Evolutionary conservation across 208 protist species (phyloP), one percentile per base, ranked within the genome.

Genomic region (Acanthamoeba healyi): DNA sequence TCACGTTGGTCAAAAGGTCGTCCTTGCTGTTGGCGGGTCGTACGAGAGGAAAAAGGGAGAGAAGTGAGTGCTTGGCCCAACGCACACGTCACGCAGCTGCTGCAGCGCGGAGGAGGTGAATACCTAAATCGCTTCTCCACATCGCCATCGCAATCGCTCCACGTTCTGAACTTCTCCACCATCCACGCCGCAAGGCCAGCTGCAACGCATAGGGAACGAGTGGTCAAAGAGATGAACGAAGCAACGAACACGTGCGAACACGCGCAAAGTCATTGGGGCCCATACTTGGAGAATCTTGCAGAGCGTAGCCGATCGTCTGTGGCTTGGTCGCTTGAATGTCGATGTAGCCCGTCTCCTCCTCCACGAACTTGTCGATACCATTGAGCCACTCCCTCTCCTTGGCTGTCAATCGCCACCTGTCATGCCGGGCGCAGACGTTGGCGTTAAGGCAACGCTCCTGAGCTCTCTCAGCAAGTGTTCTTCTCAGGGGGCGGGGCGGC

Each of bases 21-120:
- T 92, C 86, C 58, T 72, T 92, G 54, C 86, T 92, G 49, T 42
- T 6, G 77, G n/a, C n/a, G n/a, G n/a, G n/a, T n/a, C n/a, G n/a
- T n/a, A n/a, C n/a, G n/a, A n/a, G 24, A 19, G 9, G 15, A 61
- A 29, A 34, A 9, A 1, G 7, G 0, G 6, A 42, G 14, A 56
- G 14, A 89, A 9, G 19, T 6, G 54, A 61, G 40, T 82, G 38
- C 26, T 3, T 82, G 38, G 46, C 26, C 24, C 5, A 17, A 14
- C 34, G 38, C 29, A 49, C 6, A 10, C 38, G 26, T n/a, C 12
- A 17, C 34, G 4, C 3, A 32, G 38, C 1, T 0, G 17, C 7
- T n/a, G 2, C 12, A 54, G 0, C 12, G 12, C 6, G 26, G 40
- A 82, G 22, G 24, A 82, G 17, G 40, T 15, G 5, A 22, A 77